phyloP scores from a whole-genome alignment of 306 rosid genomes.

The barrel medic (Medicago truncatula) region MtrunA17r5.0-ANR NC_053049.1:5390501-5391000 shows the following conservation, averaged over 20 bases:
- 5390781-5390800: slow-evolving; percentile 35
- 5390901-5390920: too few relatives aligned
- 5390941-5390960: too few relatives aligned
- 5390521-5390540: slow-evolving; percentile 42
- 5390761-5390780: slow-evolving; percentile 59
- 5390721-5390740: slow-evolving; percentile 59
- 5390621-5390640: slow-evolving; percentile 25
- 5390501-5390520: slow-evolving; percentile 34
- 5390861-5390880: too few relatives aligned
- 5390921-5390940: too few relatives aligned
- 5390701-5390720: slow-evolving; percentile 51
- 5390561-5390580: slow-evolving; percentile 53
- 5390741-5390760: slow-evolving; percentile 61
- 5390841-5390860: not conserved
- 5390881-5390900: too few relatives aligned
- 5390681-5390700: slow-evolving; percentile 42
- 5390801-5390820: not conserved
- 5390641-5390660: slow-evolving; percentile 20
- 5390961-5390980: too few relatives aligned
- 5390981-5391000: not conserved
- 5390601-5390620: slow-evolving; percentile 21
- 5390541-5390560: slow-evolving; percentile 36
- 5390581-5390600: slow-evolving; percentile 31
- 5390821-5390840: not conserved
- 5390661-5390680: slow-evolving; percentile 33